Base-by-base conservation (phyloP, 1,139 yeast genomes). In the Pichia sp. region DNA sequence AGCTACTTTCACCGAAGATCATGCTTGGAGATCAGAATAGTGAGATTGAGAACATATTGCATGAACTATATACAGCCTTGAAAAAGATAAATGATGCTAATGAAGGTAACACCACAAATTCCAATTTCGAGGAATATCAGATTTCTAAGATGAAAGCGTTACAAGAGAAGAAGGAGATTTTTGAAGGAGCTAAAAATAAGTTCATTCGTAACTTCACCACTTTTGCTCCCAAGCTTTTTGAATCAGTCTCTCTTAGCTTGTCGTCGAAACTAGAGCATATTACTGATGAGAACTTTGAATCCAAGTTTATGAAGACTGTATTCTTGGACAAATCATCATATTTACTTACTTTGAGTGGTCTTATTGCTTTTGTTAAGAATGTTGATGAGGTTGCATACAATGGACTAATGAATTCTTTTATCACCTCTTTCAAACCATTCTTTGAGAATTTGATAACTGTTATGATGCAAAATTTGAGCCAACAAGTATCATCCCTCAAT, bases 91-190 rank as follows among this genome's bases (percentile, higher is more conserved):
- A 70, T 44, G 74, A 77, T 44, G 64, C 53, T 39, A 68, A 62
- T 42, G 55, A 43, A 38, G 55, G 53, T 13, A 29, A 22, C 4
- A 20, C 17, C 4, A 22, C 25, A 10, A 58, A 56, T 16, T 11
- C 8, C 2, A 24, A 12, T 24, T 14, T 12, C 2, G 51, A 50
- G 9, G 60, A 56, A 16, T 70, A 64, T 29, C 72, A 73, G 41
- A 57, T 83, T 43, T 78, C 84, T 31, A 66, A 73, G 12, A 81
- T 86, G 86, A 67, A 67, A 43, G 94, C 94, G 0, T 63, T 86
- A 42, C 71, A 68, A 44, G 91, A 84, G 51, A 79, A 82, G 52
- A 71, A 77, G 38, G 63, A 66, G 13, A 67, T 66, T 11, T 85
- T 81, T 50, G 84, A 80, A 47, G 56, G 62, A 22, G 78, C 78